phyloP scores from a whole-genome alignment of 805 yeast species.

The Middelhovenomyces tepae region DNA sequence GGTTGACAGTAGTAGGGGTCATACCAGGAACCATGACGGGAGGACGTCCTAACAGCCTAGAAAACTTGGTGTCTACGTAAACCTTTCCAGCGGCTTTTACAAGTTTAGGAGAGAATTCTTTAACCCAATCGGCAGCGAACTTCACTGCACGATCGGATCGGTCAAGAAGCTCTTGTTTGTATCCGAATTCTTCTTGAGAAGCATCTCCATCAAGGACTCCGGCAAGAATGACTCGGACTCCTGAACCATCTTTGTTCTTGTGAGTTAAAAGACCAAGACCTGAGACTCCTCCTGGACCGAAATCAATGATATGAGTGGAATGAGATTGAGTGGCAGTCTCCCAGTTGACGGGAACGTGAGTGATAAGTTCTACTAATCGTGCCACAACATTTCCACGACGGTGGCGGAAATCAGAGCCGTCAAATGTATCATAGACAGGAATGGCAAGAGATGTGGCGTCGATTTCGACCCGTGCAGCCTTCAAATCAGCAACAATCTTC shows the following conservation, averaged over 20 bases:
- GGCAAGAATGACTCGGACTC: conserved; percentile 87
- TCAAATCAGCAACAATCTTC: conserved; percentile 57
- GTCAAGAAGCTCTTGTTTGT: conserved; percentile 90
- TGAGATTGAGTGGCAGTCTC: conserved; percentile 74
- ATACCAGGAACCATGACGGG: conserved; percentile 98
- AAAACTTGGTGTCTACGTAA: conserved; percentile 89
- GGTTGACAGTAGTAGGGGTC: conserved; percentile 97
- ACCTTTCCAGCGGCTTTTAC: conserved; percentile 67
- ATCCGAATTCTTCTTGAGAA: conserved; percentile 80
- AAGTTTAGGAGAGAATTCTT: conserved; percentile 79
- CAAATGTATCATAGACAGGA: conserved; percentile 87
- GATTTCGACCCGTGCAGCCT: conserved; percentile 50
- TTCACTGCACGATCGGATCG: conserved; percentile 54
- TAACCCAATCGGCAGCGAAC: conserved; percentile 85
- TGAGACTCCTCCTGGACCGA: conserved; percentile 98
- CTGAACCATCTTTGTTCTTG: conserved; percentile 97
- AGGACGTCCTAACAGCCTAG: conserved; percentile 84
- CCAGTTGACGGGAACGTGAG: conserved; percentile 90
- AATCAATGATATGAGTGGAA: conserved; percentile 86
- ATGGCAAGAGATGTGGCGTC: conserved; percentile 48
- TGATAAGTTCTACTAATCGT: conserved; percentile 75
- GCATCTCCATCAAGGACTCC: conserved; percentile 71
- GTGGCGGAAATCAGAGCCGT: conserved; percentile 69
- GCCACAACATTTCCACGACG: conserved; percentile 40
- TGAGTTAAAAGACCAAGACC: conserved; percentile 95